These are phyloP conservation scores for Coelastrella sp. DNA, from an alignment of 139 green algal species.

Conservation along the genomic window DNA sequence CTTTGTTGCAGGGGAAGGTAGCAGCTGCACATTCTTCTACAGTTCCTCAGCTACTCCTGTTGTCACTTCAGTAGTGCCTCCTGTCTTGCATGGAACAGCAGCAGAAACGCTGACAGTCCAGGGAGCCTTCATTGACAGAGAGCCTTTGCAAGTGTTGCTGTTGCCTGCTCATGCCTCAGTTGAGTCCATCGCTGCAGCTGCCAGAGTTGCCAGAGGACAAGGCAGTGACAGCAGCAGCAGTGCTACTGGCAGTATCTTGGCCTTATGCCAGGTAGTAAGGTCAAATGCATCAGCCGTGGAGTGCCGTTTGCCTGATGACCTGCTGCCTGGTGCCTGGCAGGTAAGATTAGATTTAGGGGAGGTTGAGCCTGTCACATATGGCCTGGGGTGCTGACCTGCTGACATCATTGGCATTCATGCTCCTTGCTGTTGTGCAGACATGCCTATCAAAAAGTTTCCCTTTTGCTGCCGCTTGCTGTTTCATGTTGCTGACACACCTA, in stretches of 20 bases:
- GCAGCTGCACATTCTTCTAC: slow-evolving; percentile 15
- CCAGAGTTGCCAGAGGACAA: neutral
- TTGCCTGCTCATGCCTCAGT: neutral
- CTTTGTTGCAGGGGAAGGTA: neutral
- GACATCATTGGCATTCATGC: no score
- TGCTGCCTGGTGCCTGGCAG: slow-evolving; percentile 13
- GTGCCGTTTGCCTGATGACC: neutral
- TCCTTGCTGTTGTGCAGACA: no score
- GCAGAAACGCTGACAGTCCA: neutral
- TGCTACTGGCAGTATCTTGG: neutral
- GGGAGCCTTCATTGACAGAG: neutral
- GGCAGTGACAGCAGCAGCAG: neutral
- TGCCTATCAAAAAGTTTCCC: no score
- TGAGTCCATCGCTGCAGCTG: slow-evolving; percentile 9
- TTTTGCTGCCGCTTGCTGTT: no score
- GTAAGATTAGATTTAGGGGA: neutral
- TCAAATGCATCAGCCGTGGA: neutral
- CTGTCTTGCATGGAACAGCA: neutral
- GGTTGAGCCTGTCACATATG: no score
- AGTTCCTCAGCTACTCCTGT: slow-evolving; percentile 1
- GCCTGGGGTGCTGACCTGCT: no score
- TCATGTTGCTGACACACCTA: no score
- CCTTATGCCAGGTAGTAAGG: neutral
- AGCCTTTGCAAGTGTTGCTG: slow-evolving; percentile 9
- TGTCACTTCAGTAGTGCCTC: neutral